Conservation (phyloP, 345 rosid genomes). For the Eucalyptus melliodora region DNA sequence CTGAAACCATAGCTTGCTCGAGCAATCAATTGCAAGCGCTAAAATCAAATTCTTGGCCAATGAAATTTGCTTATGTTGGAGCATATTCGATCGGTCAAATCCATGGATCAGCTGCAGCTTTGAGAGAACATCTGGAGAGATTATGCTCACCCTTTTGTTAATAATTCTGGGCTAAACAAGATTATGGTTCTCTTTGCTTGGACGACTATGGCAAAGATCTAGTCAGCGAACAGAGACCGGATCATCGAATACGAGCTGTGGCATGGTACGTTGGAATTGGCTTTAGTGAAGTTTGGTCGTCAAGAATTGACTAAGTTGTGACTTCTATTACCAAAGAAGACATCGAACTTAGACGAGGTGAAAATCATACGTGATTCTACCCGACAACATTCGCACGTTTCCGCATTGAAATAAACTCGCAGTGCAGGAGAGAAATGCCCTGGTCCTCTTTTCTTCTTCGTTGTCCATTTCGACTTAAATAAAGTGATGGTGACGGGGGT, state of each 20-base stretch:
- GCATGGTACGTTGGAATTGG: not conserved
- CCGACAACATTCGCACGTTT: not conserved
- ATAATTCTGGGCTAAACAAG: not conserved
- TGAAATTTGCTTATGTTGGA: not conserved
- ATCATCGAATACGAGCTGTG: not conserved
- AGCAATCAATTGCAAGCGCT: not conserved
- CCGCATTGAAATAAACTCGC: not conserved
- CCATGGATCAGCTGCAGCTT: not conserved
- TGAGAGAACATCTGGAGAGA: not conserved
- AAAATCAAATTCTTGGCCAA: not conserved
- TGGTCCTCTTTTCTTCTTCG: not conserved
- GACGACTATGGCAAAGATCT: not conserved
- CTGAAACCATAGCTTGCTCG: not conserved
- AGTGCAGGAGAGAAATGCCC: not conserved
- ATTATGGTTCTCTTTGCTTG: not conserved
- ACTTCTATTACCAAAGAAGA: not conserved
- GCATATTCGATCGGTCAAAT: not conserved
- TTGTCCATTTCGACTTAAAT: not conserved
- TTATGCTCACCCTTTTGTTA: not conserved
- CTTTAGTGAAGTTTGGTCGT: not conserved
- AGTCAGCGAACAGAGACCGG: not conserved
- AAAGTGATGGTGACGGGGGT: not conserved
- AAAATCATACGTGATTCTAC: not conserved
- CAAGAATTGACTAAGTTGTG: not conserved
- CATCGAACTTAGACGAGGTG: not conserved